Evolutionary conservation across 2,329 filamentous ascomycete species (phyloP), one percentile per base, ranked within the genome.

Genomic region (Colletotrichum sp.): DNA sequence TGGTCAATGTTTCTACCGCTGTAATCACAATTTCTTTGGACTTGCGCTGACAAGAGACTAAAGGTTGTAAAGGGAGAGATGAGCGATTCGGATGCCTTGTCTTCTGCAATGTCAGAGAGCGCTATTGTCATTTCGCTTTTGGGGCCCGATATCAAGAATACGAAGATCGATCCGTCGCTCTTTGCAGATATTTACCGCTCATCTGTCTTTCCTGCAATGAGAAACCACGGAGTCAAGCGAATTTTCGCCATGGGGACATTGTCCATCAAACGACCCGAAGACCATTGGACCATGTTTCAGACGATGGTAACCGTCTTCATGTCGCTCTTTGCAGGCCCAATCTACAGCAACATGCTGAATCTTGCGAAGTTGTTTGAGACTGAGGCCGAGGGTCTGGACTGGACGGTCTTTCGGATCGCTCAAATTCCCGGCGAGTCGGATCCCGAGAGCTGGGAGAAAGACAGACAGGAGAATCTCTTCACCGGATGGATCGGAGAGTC

Each of bases 221-320:
- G 77, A n/a, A 30, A 80, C 63, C 79, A 83, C 61, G 75, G 79
- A 72, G 82, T 84, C 57, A 32, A 77, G 6, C 81, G 84, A 12
- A 83, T 85, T 48, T 77, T 84, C 18, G 82, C 80, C 7, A 84
- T 84, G 82, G 77, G 81, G 10, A 85, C 84, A 6, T 57, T 83
- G 10, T 83, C 83, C 9, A 76, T 81, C 30, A 71, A 78, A n/a
- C 71, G 75, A 1, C 70, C 77, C 0, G 76, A 81, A n/a, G 83
- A 85, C 59, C 21, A 66, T 1, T 81, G 34, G 63, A 66, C 63
- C 77, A 61, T 79, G 52, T 60, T 68, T 77, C 34, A 71, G 70
- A 4, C 77, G 14, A 21, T 65, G 1, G 80, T 78, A 55, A 79
- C 61, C 55, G 55, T 78, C n/a, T 67, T 74, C 2, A 77, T 32